phyloP scores from a whole-genome alignment of 2,329 filamentous ascomycete species.

The Dryadomyces quercivorus region DNA sequence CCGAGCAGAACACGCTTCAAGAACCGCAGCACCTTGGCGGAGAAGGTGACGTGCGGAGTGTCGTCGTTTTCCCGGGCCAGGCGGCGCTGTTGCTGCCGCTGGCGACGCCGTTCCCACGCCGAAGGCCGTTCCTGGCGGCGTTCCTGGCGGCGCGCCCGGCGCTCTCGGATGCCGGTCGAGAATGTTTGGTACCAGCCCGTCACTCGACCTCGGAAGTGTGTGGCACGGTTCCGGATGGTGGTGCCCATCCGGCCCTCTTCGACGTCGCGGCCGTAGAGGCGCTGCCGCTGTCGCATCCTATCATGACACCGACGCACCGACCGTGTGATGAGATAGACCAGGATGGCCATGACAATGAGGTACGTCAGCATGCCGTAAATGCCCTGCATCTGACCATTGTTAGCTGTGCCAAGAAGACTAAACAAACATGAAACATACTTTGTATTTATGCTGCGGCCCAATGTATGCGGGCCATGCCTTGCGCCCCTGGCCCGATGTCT shows the following conservation, averaged over 20 bases:
- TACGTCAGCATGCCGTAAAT: neutral
- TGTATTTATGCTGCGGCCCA: neutral
- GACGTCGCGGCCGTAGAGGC: neutral
- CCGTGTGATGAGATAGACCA: neutral
- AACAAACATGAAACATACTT: neutral
- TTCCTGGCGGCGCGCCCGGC: conserved; percentile 14
- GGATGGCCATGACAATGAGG: neutral
- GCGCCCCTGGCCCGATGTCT: neutral
- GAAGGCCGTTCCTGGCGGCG: neutral
- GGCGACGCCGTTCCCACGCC: neutral
- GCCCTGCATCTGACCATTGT: neutral
- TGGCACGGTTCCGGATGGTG: neutral
- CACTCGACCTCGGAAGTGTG: neutral
- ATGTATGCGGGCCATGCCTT: neutral
- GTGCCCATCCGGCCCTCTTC: neutral
- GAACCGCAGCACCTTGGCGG: neutral
- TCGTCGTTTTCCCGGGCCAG: neutral
- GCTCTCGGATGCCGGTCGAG: conserved; percentile 9
- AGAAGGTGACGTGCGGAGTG: neutral
- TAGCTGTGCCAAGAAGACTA: neutral
- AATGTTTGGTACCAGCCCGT: neutral
- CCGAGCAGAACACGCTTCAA: neutral
- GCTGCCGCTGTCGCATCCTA: neutral
- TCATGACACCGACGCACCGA: neutral
- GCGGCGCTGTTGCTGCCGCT: neutral